phyloP scores from a whole-genome alignment of 768 basidiomycete species.

The Amanita pallidorosea region DNA sequence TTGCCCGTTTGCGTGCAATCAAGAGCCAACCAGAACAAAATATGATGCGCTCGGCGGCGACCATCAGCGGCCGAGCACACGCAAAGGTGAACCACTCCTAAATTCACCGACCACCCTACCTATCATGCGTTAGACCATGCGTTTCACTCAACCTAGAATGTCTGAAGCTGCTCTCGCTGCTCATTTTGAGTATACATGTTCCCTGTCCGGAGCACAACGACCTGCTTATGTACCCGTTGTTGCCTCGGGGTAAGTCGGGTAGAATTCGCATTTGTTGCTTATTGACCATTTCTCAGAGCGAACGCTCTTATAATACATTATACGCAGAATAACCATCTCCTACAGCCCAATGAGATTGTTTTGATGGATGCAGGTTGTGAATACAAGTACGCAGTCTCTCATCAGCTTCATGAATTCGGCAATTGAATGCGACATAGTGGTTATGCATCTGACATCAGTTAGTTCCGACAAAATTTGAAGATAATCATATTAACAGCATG shows the following conservation, averaged over 20 bases:
- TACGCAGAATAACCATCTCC: conserved; percentile 77
- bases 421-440: conserved; percentile 35
- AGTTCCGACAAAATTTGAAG: conserved; percentile 12
- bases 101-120: neutral
- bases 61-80: conserved; percentile 80
- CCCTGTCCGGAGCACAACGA: conserved; percentile 68
- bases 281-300: conserved; percentile 31
- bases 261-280: neutral
- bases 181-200: conserved; percentile 86
- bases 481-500: conserved; percentile 2
- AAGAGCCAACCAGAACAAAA: conserved; percentile 73
- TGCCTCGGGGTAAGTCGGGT: conserved; percentile 66
- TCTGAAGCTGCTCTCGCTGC: conserved; percentile 41
- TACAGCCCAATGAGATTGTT: conserved; percentile 63
- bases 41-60: conserved; percentile 78
- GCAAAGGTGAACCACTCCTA: conserved; percentile 48
- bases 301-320: conserved; percentile 94
- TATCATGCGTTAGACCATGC: conserved; percentile 53
- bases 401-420: conserved; percentile 1
- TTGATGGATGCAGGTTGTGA: conserved; percentile 91
- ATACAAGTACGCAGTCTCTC: conserved; percentile 51
- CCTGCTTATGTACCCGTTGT: conserved; percentile 98
- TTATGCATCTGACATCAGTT: conserved; percentile 93
- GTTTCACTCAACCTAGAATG: conserved; percentile 40
- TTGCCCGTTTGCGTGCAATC: conserved; percentile 62